phyloP scores from a whole-genome alignment of 306 rosid genomes.

The Cucumis sativus region Cucumber_9930_V3 NC_026660.2:26304501-26305000 shows the following conservation, averaged over 20 bases:
- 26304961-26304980: background rate
- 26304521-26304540: conserved; percentile 39
- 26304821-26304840: background rate
- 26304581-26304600: conserved; percentile 66
- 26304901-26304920: background rate
- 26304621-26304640: conserved; percentile 35
- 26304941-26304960: background rate
- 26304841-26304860: background rate
- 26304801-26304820: background rate
- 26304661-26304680: conserved; percentile 35
- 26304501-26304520: conserved; percentile 17
- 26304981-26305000: background rate
- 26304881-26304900: background rate
- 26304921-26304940: background rate
- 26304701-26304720: conserved; percentile 99
- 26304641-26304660: conserved; percentile 27
- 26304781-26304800: background rate
- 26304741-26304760: conserved; percentile 17
- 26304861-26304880: background rate
- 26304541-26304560: conserved; percentile 89
- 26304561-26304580: conserved; percentile 69
- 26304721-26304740: conserved; percentile 68
- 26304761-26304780: background rate
- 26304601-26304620: conserved; percentile 44
- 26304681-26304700: conserved; percentile 74